Evolutionary conservation across 140 eudicot genomes (phyloP).

Genomic region (Oenanthe javanica): DNA sequence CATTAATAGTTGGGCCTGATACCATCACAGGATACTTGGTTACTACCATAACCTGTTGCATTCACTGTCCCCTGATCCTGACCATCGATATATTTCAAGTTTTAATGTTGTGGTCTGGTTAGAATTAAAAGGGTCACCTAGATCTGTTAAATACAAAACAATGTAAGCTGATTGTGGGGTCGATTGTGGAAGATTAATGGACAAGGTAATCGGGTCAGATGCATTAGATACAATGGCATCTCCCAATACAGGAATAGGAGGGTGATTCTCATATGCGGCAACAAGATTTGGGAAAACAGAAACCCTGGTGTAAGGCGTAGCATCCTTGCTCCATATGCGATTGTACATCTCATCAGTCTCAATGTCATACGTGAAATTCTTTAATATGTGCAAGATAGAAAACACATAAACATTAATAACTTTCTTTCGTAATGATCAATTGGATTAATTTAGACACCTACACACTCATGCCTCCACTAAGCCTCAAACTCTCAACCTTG

Average conservation of each 20-base stretch:
- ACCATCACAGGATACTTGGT: background rate
- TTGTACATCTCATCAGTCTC: conserved; percentile 10
- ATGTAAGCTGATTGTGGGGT: conserved; percentile 10
- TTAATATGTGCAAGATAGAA: background rate
- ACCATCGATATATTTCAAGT: background rate
- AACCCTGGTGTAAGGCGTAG: background rate
- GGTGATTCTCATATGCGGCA: conserved; percentile 3
- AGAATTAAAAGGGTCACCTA: background rate
- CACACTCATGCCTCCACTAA: background rate
- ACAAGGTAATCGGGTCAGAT: background rate
- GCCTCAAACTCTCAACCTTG: background rate
- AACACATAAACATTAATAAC: no score
- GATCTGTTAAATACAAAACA: conserved; percentile 6
- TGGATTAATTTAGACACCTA: background rate
- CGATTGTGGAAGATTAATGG: background rate
- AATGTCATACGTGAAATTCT: background rate
- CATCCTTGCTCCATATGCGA: conserved; percentile 4
- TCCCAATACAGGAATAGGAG: background rate
- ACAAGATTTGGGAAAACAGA: background rate
- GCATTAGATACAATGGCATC: background rate
- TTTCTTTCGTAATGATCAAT: background rate
- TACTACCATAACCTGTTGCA: background rate
- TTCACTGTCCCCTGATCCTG: conserved; percentile 1
- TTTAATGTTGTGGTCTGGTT: background rate
- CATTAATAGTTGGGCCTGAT: background rate